Percentiles rank a stretch among this genome's conserved stretches.
Evolutionary conservation across 139 green algal genomes (phyloP).

Genomic region (Coccomyxa sp.): DNA sequence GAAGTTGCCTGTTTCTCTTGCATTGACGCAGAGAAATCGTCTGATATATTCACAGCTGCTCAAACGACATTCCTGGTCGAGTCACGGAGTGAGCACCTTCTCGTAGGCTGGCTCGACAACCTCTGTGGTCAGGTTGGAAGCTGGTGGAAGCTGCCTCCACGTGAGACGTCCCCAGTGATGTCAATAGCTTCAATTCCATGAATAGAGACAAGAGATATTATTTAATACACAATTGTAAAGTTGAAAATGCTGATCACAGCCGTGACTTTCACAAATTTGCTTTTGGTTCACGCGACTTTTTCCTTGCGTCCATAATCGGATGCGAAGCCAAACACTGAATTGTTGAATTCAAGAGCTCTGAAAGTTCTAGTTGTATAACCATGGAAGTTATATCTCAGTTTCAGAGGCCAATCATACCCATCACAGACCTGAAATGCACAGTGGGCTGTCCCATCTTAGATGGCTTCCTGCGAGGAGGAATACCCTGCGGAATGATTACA

Average conservation of each 20-base stretch:
- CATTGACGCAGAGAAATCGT: no score
- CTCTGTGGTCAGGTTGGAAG: no score
- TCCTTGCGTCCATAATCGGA: neutral
- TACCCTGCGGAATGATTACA: conserved; percentile 46
- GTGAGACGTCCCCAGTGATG: no score
- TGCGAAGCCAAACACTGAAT: neutral
- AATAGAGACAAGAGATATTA: no score
- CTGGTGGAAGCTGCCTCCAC: no score
- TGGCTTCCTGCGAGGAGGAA: conserved; percentile 34
- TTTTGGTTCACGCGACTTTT: neutral
- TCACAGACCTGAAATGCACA: conserved; percentile 12
- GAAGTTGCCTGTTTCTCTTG: no score
- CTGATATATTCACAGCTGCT: no score
- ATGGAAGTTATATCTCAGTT: neutral
- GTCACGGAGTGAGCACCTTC: no score
- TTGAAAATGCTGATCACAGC: neutral
- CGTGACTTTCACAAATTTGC: neutral
- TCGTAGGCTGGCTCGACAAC: no score
- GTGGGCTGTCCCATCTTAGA: conserved; percentile 46
- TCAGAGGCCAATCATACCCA: neutral
- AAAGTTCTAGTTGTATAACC: neutral
- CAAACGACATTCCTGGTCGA: no score
- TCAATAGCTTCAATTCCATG: no score
- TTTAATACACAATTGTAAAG: no score
- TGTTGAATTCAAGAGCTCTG: neutral